Base-by-base conservation (phyloP, 768 basidiomycete genomes). In the Galerina marginata region DNA sequence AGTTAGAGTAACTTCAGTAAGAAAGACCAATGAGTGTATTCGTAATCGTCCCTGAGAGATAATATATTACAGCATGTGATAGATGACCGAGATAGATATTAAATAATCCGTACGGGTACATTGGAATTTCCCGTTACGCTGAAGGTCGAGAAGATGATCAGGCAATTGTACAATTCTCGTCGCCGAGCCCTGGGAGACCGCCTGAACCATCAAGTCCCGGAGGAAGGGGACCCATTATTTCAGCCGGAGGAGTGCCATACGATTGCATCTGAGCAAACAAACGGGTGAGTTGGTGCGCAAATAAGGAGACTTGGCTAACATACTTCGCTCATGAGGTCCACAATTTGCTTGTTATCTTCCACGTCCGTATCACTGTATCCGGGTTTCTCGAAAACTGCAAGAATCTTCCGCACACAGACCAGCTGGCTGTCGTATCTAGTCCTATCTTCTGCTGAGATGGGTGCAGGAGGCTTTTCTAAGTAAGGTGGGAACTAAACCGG, bases 201-300 rank as follows among this genome's bases (percentile, higher is more conserved):
- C 45, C 45, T n/a, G 63, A 47, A 3, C 68, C 66, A 2, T 72
- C 74, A 26, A 73, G 60, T 2, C 90, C 91, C 2, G 90, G 83
- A 0, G 93, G 93, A 49, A 95, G 78, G 0, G 87, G 84, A 1
- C 92, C 93, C 90, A 95, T 93, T 51, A 95, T 82, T 66, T 92
- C 91, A 16, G 83, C 69, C 2, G 93, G 93, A 0, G 92, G 93
- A 3, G 89, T 83, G 6, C 93, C 93, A 56, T 86, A 81, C 3
- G 79, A 77, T 81, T 95, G 93, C 82, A 95, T 87, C 91, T 93
- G 62, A 36, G 29, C 29, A 33, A 33, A 2, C 29, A 4, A 52
- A 54, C 53, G 38, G 59, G 47, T 46, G 16, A 50, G 23, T 23
- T 54, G 15, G 33, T 57, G 39, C 39, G 36, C 12, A 54, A 29